Evolutionary conservation across 371 early-diverging fungal species (phyloP).

Genomic region (Ecytonucleospora hepatopenaei): DNA sequence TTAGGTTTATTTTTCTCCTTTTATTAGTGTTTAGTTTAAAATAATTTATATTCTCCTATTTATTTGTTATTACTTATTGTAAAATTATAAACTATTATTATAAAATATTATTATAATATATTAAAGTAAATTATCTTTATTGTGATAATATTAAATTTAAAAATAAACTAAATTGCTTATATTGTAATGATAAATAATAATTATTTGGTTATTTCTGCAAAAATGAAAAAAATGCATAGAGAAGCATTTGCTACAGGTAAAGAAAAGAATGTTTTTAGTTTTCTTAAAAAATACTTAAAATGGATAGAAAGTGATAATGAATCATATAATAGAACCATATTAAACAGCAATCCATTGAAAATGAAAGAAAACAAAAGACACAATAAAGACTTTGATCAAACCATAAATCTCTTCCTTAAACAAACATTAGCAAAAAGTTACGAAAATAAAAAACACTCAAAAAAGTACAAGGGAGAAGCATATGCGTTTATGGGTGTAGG

Average conservation of each 20-base stretch:
- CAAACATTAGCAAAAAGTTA: slow-evolving; percentile 7
- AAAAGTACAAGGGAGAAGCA: slow-evolving; percentile 19
- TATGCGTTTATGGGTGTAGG: slow-evolving; percentile 27
- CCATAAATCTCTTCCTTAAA: slow-evolving; percentile 15
- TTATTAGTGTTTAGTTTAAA: no score
- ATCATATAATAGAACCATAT: slow-evolving; percentile 11
- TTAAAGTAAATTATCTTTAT: no score
- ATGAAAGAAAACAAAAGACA: not conserved
- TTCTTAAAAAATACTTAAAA: slow-evolving; percentile 31
- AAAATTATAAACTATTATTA: no score
- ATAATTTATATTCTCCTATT: no score
- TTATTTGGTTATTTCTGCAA: not conserved
- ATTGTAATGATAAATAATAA: slow-evolving; percentile 5
- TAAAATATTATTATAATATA: no score
- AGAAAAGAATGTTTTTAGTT: slow-evolving; percentile 18
- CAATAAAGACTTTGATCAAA: slow-evolving; percentile 29
- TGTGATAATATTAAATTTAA: no score
- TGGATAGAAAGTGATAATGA: slow-evolving; percentile 25
- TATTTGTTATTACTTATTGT: no score
- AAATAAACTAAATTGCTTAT: no score
- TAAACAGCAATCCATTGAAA: slow-evolving; percentile 11
- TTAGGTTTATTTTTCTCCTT: no score
- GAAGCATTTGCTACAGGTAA: slow-evolving; percentile 4
- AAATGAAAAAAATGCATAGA: slow-evolving; percentile 1
- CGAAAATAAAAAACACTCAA: slow-evolving; percentile 7